These are phyloP conservation scores for Fragaria vesca DNA, from an alignment of 306 rosid genomes.

Conservation along the genomic window DNA sequence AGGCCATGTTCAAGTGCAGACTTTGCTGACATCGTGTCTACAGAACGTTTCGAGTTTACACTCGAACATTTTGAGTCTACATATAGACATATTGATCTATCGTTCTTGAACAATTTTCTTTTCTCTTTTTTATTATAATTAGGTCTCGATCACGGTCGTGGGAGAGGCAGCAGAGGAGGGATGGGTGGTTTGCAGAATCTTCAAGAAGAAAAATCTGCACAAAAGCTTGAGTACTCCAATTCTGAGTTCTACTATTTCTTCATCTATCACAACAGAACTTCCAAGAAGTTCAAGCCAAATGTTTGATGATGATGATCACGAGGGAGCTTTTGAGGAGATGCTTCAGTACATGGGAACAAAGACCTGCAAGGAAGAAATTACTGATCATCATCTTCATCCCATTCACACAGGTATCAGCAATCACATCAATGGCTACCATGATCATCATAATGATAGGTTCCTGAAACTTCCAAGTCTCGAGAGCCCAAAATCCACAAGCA, in stretches of 20 bases:
- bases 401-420: constrained; percentile 17
- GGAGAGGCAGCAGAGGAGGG: constrained; percentile 76
- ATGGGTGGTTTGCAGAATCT: constrained; percentile 95
- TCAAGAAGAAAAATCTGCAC: constrained; percentile 82
- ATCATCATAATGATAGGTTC: constrained; percentile 46
- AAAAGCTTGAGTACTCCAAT: constrained; percentile 70
- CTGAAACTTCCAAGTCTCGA: constrained; percentile 70
- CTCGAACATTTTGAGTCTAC: neutral
- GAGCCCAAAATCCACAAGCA: constrained; percentile 64
- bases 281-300: constrained; percentile 38
- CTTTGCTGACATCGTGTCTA: neutral
- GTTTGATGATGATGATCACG: constrained; percentile 48
- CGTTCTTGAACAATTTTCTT: neutral
- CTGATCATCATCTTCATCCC: constrained; percentile 23
- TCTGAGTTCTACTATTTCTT: neutral
- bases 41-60: neutral
- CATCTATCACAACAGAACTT: constrained; percentile 31
- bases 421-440: constrained; percentile 18
- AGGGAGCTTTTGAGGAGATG: constrained; percentile 70
- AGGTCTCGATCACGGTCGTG: constrained; percentile 47
- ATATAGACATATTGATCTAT: neutral
- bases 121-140: neutral
- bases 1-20: neutral
- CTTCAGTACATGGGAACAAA: constrained; percentile 61
- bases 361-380: constrained; percentile 62